Evolutionary conservation across 768 basidiomycete species (phyloP), one percentile per base, ranked within the genome.

Genomic region (Coprinopsis strossmayeri): DNA sequence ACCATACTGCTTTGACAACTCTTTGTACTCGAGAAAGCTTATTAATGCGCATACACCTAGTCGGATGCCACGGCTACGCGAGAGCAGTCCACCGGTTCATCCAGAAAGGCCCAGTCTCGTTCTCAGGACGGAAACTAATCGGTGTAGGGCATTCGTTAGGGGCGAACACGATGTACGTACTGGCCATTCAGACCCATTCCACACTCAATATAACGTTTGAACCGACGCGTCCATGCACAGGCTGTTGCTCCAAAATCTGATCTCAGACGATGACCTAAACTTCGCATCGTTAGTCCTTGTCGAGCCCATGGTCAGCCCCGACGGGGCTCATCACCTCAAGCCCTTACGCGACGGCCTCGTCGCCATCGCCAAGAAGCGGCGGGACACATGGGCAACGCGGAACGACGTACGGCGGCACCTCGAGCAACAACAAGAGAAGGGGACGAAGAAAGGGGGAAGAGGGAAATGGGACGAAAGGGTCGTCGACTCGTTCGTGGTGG

Each of bases 71-170:
- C 57, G 74, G 71, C 58, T 87, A 84, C 54, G 81, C 82, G 0
- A 61, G 70, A 53, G 79, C 78, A 3, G 74, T 69, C 10, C 74
- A 81, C 53, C 73, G 71, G 28, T 84, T 86, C 59, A 69, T 84
- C 28, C 64, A 68, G 4, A 56, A 62, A 21, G 57, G 49, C 3
- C 54, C 51, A 20, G 65, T 78, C 26, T 69, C 81, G 50, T 83
- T 83, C 60, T 56, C 59, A 23, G 61, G 57, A 18, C 64, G 79
- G 51, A 77, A 69, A 37, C 63, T 87, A 2, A 69, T 84, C 30
- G 83, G 82, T 2, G 71, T 87, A 15, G 84, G 82, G 0, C 84
- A 87, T 59, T 84, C 83, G 1, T 63, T 87, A 17, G 84, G 84
- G 12, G 83, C 76, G 32, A 80, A 82, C 48, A 68, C 77, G 18